These are phyloP conservation scores for Erodium maritimum DNA, from an alignment of 345 rosid genomes.

Conservation along the genomic window DNA sequence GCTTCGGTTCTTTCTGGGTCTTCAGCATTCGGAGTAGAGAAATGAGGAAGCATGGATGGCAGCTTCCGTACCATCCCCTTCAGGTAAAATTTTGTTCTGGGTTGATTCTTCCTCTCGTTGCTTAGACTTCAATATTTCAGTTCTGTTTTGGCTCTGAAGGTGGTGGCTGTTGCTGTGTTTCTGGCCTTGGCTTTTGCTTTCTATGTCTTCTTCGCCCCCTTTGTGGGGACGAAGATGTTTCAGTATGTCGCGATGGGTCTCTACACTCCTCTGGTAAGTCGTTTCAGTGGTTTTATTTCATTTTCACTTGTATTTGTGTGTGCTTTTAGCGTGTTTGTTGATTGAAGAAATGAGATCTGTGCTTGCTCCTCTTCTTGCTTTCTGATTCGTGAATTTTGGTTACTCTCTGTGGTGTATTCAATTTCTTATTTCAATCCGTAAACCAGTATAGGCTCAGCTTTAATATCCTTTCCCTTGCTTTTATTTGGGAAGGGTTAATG, in stretches of 20 bases:
- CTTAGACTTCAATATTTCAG: conserved; percentile 14
- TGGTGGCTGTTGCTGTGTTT: conserved; percentile 98
- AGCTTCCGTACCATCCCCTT: conserved; percentile 97
- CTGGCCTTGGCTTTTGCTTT: conserved; percentile 94
- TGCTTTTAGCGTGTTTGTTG: neutral
- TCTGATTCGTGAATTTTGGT: conserved; percentile 12
- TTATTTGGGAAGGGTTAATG: conserved; percentile 6
- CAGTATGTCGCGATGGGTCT: conserved; percentile 77
- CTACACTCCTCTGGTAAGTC: conserved; percentile 88
- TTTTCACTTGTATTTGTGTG: conserved; percentile 7
- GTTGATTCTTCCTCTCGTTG: neutral
- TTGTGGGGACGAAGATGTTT: conserved; percentile 71
- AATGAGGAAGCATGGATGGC: conserved; percentile 99
- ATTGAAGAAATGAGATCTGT: conserved; percentile 34
- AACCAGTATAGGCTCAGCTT: conserved; percentile 11
- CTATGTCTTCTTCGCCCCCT: conserved; percentile 98
- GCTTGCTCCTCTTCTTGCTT: conserved; percentile 10
- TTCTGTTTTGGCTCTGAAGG: conserved; percentile 32
- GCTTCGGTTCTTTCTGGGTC: conserved; percentile 15
- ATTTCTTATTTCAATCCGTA: conserved; percentile 9
- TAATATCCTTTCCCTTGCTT: conserved; percentile 2
- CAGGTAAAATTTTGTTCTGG: conserved; percentile 38
- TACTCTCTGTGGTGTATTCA: conserved; percentile 8
- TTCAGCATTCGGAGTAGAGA: conserved; percentile 26
- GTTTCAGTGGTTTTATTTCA: neutral